phyloP scores from a whole-genome alignment of 441 rosid species.

The Pelargonium fulgidum region DNA sequence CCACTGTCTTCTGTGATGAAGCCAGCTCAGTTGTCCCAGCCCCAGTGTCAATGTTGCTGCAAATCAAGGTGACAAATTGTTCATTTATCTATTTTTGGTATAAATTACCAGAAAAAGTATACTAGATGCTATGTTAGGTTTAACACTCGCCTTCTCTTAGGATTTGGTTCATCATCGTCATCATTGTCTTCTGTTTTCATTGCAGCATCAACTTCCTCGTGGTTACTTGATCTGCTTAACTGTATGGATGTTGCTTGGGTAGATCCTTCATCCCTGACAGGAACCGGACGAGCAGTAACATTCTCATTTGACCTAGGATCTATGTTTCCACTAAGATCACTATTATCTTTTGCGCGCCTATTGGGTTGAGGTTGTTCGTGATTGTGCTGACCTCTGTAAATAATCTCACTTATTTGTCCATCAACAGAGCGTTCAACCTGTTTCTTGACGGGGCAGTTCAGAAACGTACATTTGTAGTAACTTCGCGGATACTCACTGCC shows the following conservation, averaged over 20 bases:
- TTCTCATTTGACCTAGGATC: constrained; percentile 26
- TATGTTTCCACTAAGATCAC: constrained; percentile 29
- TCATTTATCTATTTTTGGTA: constrained; percentile 20
- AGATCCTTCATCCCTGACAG: constrained; percentile 34
- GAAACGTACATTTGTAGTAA: constrained; percentile 65
- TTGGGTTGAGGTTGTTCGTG: constrained; percentile 54
- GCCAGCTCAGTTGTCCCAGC: constrained; percentile 59
- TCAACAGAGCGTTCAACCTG: constrained; percentile 66
- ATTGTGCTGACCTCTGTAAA: constrained; percentile 62
- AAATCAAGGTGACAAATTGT: constrained; percentile 12
- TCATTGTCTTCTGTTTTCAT: constrained; percentile 49
- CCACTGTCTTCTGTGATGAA: constrained; percentile 70
- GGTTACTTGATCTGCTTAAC: constrained; percentile 36
- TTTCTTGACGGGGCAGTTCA: constrained; percentile 60
- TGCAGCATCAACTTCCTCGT: constrained; percentile 52
- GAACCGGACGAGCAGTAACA: constrained; percentile 25
- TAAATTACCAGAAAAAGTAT: constrained; percentile 8
- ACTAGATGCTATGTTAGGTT: background rate
- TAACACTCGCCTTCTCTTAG: constrained; percentile 51
- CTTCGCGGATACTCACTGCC: constrained; percentile 73
- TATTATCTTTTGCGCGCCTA: constrained; percentile 46
- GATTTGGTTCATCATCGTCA: constrained; percentile 66
- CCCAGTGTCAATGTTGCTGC: constrained; percentile 43
- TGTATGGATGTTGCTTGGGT: constrained; percentile 11
- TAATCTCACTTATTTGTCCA: constrained; percentile 68